Percentiles rank a stretch among this genome's conserved stretches.
phyloP scores from a whole-genome alignment of 176 grass and related monocot genomes.

The Musa schizocarpa region DNA sequence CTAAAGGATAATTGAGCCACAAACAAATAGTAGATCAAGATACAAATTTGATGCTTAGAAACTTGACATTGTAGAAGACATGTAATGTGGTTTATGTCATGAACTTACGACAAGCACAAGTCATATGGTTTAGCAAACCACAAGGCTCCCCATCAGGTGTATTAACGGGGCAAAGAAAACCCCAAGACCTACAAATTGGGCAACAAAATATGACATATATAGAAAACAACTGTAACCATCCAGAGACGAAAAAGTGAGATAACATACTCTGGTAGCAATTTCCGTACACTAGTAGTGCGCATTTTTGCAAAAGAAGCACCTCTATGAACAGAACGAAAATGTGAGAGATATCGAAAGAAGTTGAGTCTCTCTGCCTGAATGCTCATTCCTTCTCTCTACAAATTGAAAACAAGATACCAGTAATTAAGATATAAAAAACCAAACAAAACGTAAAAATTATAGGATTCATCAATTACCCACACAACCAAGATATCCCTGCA shows the following conservation, averaged over 20 bases:
- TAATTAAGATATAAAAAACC: neutral
- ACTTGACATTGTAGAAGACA: neutral
- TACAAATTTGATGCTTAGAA: neutral
- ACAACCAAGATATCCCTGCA: too few relatives aligned
- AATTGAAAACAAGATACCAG: neutral
- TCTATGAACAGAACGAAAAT: conserved; percentile 93
- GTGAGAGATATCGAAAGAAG: conserved; percentile 74
- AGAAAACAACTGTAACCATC: neutral
- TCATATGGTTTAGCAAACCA: conserved; percentile 95
- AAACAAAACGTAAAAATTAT: conserved; percentile 8
- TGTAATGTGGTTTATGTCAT: neutral
- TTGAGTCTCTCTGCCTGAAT: conserved; percentile 84
- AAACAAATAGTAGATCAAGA: neutral
- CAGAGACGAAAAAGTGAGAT: neutral
- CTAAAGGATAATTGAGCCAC: neutral
- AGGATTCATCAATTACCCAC: conserved; percentile 5
- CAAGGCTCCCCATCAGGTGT: conserved; percentile 91
- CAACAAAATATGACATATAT: conserved; percentile 21
- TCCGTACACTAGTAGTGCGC: conserved; percentile 78
- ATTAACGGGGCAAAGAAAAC: conserved; percentile 91
- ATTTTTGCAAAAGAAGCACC: conserved; percentile 92
- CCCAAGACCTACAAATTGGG: conserved; percentile 63
- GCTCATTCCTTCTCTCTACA: conserved; percentile 90
- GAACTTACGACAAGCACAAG: conserved; percentile 67
- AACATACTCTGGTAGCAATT: conserved; percentile 90